phyloP scores from a whole-genome alignment of 345 rosid species.

The Streptanthus diversifolius region DNA sequence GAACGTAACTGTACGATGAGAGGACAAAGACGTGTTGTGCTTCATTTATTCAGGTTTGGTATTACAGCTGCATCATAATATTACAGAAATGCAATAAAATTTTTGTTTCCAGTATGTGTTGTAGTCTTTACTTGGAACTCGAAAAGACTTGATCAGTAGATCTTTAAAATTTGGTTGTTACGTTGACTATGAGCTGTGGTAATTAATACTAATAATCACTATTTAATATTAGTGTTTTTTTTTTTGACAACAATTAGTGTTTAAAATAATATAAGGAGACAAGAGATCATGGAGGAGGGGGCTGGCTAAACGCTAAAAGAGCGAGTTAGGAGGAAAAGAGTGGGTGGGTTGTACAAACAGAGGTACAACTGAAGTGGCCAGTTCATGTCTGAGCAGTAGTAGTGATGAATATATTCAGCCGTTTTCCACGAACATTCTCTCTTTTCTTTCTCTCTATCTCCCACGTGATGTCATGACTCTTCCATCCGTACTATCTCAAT shows the following conservation, averaged over 20 bases:
- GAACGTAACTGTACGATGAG: background rate
- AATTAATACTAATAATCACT: background rate
- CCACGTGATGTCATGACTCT: slow-evolving; percentile 21
- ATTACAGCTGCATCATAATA: slow-evolving; percentile 7
- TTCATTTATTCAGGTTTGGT: slow-evolving; percentile 24
- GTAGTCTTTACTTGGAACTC: slow-evolving; percentile 6
- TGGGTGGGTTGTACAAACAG: slow-evolving; percentile 19
- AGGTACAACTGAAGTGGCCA: slow-evolving; percentile 23
- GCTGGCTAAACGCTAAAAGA: slow-evolving; percentile 20
- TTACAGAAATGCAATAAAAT: background rate
- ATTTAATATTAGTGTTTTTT: no score
- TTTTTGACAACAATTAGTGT: no score
- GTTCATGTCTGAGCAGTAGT: slow-evolving; percentile 17
- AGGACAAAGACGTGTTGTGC: slow-evolving; percentile 25
- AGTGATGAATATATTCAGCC: slow-evolving; percentile 15
- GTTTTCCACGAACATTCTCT: slow-evolving; percentile 27
- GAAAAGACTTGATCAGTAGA: background rate
- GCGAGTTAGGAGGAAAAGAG: background rate
- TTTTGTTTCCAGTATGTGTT: background rate
- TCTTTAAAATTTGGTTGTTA: background rate
- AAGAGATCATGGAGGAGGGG: background rate
- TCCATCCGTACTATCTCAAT: slow-evolving; percentile 11
- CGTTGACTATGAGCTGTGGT: slow-evolving; percentile 1
- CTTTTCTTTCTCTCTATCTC: background rate
- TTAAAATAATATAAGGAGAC: background rate